Evolutionary conservation across 352 stramenopile genomes (phyloP), one percentile per base, ranked within the genome.

Genomic region (Pythium brachiatum): DNA sequence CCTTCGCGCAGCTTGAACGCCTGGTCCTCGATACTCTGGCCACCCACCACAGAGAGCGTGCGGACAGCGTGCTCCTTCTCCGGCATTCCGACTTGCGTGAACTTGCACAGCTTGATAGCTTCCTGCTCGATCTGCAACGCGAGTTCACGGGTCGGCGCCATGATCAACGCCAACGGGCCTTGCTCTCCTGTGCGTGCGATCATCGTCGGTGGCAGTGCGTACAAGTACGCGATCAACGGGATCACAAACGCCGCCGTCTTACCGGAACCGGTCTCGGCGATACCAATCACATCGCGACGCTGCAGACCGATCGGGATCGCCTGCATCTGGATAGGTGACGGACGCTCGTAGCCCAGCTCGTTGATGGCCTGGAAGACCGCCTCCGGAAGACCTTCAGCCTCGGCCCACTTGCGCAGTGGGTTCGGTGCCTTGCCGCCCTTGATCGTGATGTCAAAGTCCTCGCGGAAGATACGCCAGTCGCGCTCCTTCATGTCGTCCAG

Each of bases 241-340:
- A 99, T 97, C 65, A 98, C 80, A 72, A 99, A 99, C 3, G 97
- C 97, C 15, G 90, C 95, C 13, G 98, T 99, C 76, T 99, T 99
- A 69, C 98, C 98, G 18, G 88, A 98, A 26, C 98, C 98, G 1
- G 98, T 99, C 71, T 99, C 96, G 12, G 98, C 97, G 70, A 99
- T 99, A 62, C 97, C 97, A 62, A 99, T 99, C 58, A 99, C 91
- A 79, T 99, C 98, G 1, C 97, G 79, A 4, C 94, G 83, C 63
- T 99, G 85, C 38, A 99, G 76, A 8, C 97, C 97, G 50, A 99
- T 98, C 1, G 97, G 96, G 55, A 99, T 99, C 8, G 94, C 88
- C 74, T 99, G 95, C 76, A 98, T 90, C 74, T 99, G 98, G 73
- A 99, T 99, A 5, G 97, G 95, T 34, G 91, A 98, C n/a, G 98